Percentiles rank a stretch among this genome's conserved stretches.
These are phyloP conservation scores for Clonostachys solani DNA, from an alignment of 2,329 filamentous ascomycete species.

Conservation along the genomic window DNA sequence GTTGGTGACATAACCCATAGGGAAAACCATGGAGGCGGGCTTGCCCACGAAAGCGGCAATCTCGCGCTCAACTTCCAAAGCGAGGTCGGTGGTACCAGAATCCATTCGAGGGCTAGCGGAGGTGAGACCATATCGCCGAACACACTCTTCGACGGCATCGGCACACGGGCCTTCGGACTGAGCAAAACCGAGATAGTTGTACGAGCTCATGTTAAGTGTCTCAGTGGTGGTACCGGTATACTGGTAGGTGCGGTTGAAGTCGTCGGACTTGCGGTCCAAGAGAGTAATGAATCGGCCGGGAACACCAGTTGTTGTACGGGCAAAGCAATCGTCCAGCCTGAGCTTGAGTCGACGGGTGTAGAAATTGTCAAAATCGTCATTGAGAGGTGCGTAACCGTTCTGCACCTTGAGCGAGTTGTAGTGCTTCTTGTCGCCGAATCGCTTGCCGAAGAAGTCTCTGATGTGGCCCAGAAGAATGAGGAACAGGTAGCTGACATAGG, in stretches of 20 bases:
- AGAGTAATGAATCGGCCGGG: constrained; percentile 92
- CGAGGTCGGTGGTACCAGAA: constrained; percentile 81
- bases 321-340: constrained; percentile 95
- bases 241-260: constrained; percentile 88
- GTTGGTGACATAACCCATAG: constrained; percentile 98
- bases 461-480: constrained; percentile 94
- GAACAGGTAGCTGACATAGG: constrained; percentile 96
- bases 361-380: constrained; percentile 98
- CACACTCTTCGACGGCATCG: constrained; percentile 81
- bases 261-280: constrained; percentile 83
- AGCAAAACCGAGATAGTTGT: constrained; percentile 98
- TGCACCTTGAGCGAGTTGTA: constrained; percentile 79
- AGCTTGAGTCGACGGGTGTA: constrained; percentile 91
- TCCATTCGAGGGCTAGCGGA: constrained; percentile 79
- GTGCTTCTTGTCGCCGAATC: constrained; percentile 76
- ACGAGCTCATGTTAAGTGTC: constrained; percentile 97
- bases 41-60: constrained; percentile 93
- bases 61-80: constrained; percentile 83
- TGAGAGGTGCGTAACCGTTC: constrained; percentile 91
- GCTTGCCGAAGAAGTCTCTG: constrained; percentile 96
- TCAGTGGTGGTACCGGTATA: constrained; percentile 88
- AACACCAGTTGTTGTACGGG: constrained; percentile 86
- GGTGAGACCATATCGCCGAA: constrained; percentile 82
- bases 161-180: constrained; percentile 97
- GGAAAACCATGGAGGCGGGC: constrained; percentile 92